These are phyloP conservation scores for Phialocephala subalpina DNA, from an alignment of 2,329 filamentous ascomycete genomes.

Conservation along the genomic window DNA sequence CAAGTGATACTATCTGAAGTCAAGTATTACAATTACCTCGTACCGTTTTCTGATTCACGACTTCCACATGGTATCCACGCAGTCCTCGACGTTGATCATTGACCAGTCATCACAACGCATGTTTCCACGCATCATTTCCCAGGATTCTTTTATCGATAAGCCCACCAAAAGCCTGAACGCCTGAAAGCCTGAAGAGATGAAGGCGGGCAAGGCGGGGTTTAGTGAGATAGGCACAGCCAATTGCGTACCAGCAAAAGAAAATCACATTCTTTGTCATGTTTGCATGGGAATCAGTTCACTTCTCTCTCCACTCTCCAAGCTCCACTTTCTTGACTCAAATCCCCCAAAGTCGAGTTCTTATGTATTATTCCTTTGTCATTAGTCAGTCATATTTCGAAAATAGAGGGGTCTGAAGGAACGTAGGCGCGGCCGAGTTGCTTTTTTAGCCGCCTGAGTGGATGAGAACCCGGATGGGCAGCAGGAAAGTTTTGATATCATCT, in stretches of 20 bases:
- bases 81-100: not conserved
- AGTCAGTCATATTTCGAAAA: not conserved
- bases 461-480: slow-evolving; percentile 27
- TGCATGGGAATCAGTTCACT: slow-evolving; percentile 3
- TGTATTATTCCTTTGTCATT: not conserved
- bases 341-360: not conserved
- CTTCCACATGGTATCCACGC: not conserved
- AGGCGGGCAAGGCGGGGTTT: slow-evolving; percentile 5
- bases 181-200: not conserved
- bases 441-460: not conserved
- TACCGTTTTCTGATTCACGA: not conserved
- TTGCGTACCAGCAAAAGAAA: not conserved
- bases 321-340: not conserved
- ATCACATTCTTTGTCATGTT: slow-evolving; percentile 6
- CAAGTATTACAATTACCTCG: not conserved
- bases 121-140: not conserved
- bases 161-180: not conserved
- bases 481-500: slow-evolving; percentile 20
- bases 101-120: slow-evolving; percentile 1
- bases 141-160: slow-evolving; percentile 7
- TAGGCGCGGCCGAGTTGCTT: not conserved
- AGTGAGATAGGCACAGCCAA: not conserved
- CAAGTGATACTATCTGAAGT: not conserved
- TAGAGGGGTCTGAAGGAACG: not conserved
- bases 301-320: not conserved